A percentile compares a stretch with the other conserved stretches of the same genome.
Conservation (phyloP, 352 stramenopile species). For the Globisporangium barbulae region DNA sequence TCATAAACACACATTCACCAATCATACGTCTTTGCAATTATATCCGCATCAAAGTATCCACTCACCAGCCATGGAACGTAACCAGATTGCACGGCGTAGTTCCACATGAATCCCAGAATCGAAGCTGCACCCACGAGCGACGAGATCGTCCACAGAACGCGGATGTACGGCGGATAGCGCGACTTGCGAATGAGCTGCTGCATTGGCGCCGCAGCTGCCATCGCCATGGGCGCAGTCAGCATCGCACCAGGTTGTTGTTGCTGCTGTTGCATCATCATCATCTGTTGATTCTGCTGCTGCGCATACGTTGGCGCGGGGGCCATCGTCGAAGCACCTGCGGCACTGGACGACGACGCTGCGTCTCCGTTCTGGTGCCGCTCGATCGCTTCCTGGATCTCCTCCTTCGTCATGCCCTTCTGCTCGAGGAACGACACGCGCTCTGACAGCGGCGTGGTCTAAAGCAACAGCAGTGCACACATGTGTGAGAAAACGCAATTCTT, state of each 20-base stretch:
- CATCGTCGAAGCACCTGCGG: neutral
- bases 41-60: slow-evolving; percentile 2
- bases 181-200: slow-evolving; percentile 37
- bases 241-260: slow-evolving; percentile 16
- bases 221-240: slow-evolving; percentile 42
- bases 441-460: slow-evolving; percentile 57
- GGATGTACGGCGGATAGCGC: slow-evolving; percentile 53
- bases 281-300: slow-evolving; percentile 9
- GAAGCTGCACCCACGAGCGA: slow-evolving; percentile 68
- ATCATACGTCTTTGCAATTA: neutral
- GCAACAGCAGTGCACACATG: neutral
- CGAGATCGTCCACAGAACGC: slow-evolving; percentile 65
- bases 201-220: slow-evolving; percentile 39
- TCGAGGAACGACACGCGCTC: slow-evolving; percentile 78
- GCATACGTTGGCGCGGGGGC: slow-evolving; percentile 6
- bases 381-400: slow-evolving; percentile 79
- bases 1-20: neutral
- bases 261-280: slow-evolving; percentile 6
- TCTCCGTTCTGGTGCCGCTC: slow-evolving; percentile 50
- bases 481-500: neutral
- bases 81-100: slow-evolving; percentile 63
- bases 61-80: slow-evolving; percentile 68
- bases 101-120: slow-evolving; percentile 72
- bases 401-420: slow-evolving; percentile 77
- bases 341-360: neutral